phyloP scores from a whole-genome alignment of 2,329 filamentous ascomycete genomes.

The Berkeleyomyces basicola region DNA sequence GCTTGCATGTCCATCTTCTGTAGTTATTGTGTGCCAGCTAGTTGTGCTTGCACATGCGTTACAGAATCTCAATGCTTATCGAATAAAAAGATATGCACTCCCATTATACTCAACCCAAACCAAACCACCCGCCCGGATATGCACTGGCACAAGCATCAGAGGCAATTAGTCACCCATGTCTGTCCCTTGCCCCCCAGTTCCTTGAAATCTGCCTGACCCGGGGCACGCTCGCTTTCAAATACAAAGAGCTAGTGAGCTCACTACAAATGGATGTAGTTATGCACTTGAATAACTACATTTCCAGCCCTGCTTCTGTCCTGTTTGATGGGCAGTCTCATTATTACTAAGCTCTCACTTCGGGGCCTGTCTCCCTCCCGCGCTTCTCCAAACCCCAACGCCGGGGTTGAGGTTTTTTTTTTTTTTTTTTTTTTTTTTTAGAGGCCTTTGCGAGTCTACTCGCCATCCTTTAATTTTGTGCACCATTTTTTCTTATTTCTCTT shows the following conservation, averaged over 20 bases:
- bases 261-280: neutral
- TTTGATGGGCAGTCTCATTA: no score
- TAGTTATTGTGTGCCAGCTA: neutral
- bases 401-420: neutral
- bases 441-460: neutral
- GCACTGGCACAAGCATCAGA: neutral
- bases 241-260: neutral
- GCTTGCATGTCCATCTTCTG: neutral
- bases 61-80: neutral
- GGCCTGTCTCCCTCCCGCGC: neutral
- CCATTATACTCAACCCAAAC: neutral
- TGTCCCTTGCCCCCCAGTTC: neutral
- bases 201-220: neutral
- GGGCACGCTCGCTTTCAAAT: neutral
- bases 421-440: neutral
- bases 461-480: neutral
- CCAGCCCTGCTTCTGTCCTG: no score
- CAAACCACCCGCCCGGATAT: neutral
- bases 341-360: neutral
- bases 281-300: no score
- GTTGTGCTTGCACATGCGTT: neutral
- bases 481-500: neutral
- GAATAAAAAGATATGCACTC: neutral
- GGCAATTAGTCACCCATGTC: neutral
- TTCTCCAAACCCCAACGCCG: neutral